Evolutionary conservation across 139 green algal genomes (phyloP).

Genomic region (Protoeuglena noctilucae): DNA sequence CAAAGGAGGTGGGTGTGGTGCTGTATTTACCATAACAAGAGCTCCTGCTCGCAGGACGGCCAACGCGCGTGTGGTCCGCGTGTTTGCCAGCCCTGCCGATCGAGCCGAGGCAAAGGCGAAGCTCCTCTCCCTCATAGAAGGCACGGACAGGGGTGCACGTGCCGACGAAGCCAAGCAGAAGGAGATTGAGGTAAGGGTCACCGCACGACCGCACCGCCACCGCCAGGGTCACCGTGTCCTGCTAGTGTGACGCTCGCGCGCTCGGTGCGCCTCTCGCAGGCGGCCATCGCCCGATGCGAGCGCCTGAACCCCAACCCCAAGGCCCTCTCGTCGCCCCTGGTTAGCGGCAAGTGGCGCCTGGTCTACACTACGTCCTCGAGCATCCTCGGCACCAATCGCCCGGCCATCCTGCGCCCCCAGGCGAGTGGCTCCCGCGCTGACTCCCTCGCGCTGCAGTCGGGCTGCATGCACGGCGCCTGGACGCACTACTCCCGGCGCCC

Average conservation of each 20-base stretch:
- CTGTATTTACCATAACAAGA: too few relatives aligned
- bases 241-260: too few relatives aligned
- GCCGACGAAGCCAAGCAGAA: neutral
- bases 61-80: neutral
- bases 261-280: too few relatives aligned
- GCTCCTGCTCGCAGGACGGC: too few relatives aligned
- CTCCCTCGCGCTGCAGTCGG: too few relatives aligned
- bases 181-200: neutral
- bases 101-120: neutral
- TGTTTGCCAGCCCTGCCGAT: neutral
- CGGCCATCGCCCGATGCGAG: too few relatives aligned
- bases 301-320: conserved; percentile 45
- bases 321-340: conserved; percentile 24
- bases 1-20: too few relatives aligned
- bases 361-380: conserved; percentile 71
- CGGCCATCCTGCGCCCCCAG: conserved; percentile 49
- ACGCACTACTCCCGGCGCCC: too few relatives aligned
- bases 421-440: too few relatives aligned
- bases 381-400: conserved; percentile 54
- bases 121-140: neutral
- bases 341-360: conserved; percentile 65
- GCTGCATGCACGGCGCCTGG: too few relatives aligned
- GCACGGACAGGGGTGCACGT: neutral
- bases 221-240: too few relatives aligned
- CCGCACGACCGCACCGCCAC: neutral